A percentile compares a stretch with the other conserved stretches of the same genome.
Conservation (phyloP, 106 monocot species). For the Platanthera guangdongensis region DNA sequence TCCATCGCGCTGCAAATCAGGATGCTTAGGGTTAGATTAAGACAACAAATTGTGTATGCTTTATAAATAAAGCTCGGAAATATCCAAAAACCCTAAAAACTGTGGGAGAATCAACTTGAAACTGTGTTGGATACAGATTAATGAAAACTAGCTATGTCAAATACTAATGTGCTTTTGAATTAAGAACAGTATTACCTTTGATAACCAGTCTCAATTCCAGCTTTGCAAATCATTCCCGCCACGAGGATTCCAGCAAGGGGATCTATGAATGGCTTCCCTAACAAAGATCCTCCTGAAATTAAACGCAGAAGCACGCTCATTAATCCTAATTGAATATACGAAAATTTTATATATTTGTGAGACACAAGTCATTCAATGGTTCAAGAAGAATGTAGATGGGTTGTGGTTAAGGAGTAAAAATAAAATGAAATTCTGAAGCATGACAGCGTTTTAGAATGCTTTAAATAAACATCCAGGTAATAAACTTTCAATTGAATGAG, state of each 20-base stretch:
- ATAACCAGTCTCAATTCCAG: slow-evolving; percentile 74
- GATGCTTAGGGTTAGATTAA: neutral
- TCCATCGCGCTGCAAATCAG: slow-evolving; percentile 54
- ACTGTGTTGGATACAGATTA: neutral
- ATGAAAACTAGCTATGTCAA: no score
- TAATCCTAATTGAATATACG: neutral
- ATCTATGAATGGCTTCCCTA: slow-evolving; percentile 72
- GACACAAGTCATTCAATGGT: neutral
- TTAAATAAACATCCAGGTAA: slow-evolving; percentile 1
- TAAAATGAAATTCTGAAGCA: neutral
- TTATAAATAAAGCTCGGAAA: neutral
- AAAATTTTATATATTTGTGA: no score
- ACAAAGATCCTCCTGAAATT: slow-evolving; percentile 61
- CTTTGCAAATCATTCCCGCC: slow-evolving; percentile 96
- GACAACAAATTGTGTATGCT: neutral
- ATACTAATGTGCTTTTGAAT: neutral
- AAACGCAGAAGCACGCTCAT: neutral
- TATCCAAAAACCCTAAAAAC: neutral
- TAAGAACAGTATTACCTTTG: slow-evolving; percentile 38
- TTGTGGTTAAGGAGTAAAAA: neutral
- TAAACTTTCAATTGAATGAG: neutral
- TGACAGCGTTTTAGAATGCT: neutral
- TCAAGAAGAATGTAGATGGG: neutral
- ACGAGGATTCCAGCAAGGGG: slow-evolving; percentile 88
- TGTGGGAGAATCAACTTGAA: neutral